A percentile compares a stretch with the other conserved stretches of the same genome.
phyloP scores from a whole-genome alignment of 1,284 basidiomycete species.

The Hemileia vastatrix region DNA sequence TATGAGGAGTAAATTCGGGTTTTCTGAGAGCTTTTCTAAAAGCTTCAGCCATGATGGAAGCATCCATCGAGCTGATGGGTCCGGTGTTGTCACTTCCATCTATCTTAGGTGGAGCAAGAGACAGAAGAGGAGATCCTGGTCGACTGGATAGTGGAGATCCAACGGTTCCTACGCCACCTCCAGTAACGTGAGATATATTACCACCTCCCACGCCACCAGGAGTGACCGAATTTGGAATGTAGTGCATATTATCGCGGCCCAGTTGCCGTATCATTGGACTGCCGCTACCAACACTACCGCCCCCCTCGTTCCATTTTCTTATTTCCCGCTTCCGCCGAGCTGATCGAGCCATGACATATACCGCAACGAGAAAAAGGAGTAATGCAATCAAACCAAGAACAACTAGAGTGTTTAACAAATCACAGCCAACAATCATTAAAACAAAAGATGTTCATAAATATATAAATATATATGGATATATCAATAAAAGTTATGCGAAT shows the following conservation, averaged over 20 bases:
- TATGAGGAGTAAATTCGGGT: conserved; percentile 55
- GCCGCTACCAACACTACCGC: conserved; percentile 8
- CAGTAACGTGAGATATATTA: too few relatives aligned
- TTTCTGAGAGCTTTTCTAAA: conserved; percentile 71
- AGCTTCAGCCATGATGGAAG: conserved; percentile 75
- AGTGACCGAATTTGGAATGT: too few relatives aligned
- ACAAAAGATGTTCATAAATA: neutral
- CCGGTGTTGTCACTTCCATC: conserved; percentile 38
- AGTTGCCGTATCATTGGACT: conserved; percentile 20
- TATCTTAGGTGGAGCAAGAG: neutral
- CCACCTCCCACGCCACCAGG: neutral
- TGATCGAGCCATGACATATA: conserved; percentile 5
- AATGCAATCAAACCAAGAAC: conserved; percentile 11
- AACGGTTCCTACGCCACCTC: neutral
- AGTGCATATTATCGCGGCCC: too few relatives aligned
- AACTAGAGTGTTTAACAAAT: too few relatives aligned
- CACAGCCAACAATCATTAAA: neutral
- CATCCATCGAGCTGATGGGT: conserved; percentile 66
- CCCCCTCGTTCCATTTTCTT: conserved; percentile 3
- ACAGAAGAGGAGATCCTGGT: conserved; percentile 12
- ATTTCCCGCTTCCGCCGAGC: conserved; percentile 6
- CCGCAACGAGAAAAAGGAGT: conserved; percentile 8
- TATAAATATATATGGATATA: too few relatives aligned
- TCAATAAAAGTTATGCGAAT: too few relatives aligned
- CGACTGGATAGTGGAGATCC: conserved; percentile 6